Evolutionary conservation across 352 stramenopile species (phyloP).

Genomic region (Phytophthora pseudosyringae): DNA sequence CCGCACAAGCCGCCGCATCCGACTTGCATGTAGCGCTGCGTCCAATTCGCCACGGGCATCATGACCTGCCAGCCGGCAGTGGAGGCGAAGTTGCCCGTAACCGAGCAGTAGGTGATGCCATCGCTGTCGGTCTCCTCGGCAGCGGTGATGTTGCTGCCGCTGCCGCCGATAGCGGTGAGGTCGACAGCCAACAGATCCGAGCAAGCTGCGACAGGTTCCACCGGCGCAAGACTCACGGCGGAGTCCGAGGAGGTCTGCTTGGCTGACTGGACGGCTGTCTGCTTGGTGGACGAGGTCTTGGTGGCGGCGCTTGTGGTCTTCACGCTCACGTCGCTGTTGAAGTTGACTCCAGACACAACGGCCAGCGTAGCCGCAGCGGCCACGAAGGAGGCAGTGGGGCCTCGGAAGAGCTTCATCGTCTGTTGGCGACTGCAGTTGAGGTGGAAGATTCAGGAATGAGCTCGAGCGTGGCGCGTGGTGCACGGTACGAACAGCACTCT

Average conservation of each 20-base stretch:
- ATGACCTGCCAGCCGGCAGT: conserved; percentile 37
- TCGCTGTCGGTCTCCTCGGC: conserved; percentile 31
- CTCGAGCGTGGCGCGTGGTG: conserved; percentile 3
- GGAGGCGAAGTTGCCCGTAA: conserved; percentile 29
- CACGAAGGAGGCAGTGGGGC: not conserved
- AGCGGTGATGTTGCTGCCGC: conserved; percentile 35
- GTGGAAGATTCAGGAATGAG: conserved; percentile 19
- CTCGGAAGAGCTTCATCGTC: conserved; percentile 19
- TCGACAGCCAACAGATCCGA: conserved; percentile 35
- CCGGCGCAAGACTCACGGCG: conserved; percentile 24
- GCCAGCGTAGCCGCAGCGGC: not conserved
- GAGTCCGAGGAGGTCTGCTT: conserved; percentile 18
- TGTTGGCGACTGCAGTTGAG: not conserved
- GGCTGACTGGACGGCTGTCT: conserved; percentile 6
- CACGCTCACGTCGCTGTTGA: conserved; percentile 9
- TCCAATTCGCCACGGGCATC: conserved; percentile 47
- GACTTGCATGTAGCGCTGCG: conserved; percentile 50
- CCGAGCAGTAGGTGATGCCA: conserved; percentile 39
- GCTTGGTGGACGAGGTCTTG: conserved; percentile 9
- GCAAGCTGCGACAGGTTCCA: conserved; percentile 31
- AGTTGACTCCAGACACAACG: conserved; percentile 7
- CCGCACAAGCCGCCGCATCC: conserved; percentile 50
- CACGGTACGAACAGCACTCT: conserved; percentile 13
- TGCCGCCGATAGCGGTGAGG: conserved; percentile 32
- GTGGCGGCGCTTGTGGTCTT: conserved; percentile 4